These are phyloP conservation scores for Zygosaccharomyces pseudorouxii DNA, from an alignment of 805 yeast genomes.

Conservation along the genomic window DNA sequence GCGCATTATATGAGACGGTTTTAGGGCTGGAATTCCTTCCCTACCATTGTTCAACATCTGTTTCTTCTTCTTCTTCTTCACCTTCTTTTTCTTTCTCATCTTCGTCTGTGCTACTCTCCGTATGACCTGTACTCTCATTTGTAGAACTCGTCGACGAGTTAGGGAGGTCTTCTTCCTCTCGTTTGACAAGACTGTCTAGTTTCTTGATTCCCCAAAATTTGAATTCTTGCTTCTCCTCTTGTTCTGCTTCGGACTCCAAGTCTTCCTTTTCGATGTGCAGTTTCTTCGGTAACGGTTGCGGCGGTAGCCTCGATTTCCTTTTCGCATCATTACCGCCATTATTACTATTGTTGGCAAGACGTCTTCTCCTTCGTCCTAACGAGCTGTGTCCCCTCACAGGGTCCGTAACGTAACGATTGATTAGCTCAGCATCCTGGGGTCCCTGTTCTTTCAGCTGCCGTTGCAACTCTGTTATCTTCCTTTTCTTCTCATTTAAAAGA, in stretches of 20 bases:
- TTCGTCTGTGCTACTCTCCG: background rate
- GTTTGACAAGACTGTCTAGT: background rate
- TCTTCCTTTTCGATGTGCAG: background rate
- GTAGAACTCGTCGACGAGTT: constrained; percentile 2
- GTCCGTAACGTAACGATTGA: constrained; percentile 19
- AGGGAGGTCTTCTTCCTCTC: constrained; percentile 6
- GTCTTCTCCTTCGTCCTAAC: constrained; percentile 22
- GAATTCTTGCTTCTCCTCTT: constrained; percentile 14
- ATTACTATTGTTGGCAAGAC: background rate
- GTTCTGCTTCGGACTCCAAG: background rate
- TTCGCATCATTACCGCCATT: background rate
- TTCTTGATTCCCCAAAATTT: constrained; percentile 24
- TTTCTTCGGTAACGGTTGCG: background rate
- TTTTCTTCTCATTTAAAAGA: constrained; percentile 29
- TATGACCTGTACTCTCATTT: background rate
- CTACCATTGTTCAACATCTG: constrained; percentile 7
- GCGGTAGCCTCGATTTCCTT: background rate
- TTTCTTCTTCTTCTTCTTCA: constrained; percentile 10
- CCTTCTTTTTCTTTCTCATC: constrained; percentile 12
- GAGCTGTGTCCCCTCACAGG: constrained; percentile 22
- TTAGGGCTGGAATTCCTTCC: background rate
- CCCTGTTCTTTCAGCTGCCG: constrained; percentile 8
- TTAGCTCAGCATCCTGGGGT: constrained; percentile 16
- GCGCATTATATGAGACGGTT: background rate
- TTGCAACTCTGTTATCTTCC: constrained; percentile 19